Percentiles rank a stretch among this genome's conserved stretches.
Conservation (phyloP, 139 green algal genomes). For the Astrephomene gubernaculifera region DNA sequence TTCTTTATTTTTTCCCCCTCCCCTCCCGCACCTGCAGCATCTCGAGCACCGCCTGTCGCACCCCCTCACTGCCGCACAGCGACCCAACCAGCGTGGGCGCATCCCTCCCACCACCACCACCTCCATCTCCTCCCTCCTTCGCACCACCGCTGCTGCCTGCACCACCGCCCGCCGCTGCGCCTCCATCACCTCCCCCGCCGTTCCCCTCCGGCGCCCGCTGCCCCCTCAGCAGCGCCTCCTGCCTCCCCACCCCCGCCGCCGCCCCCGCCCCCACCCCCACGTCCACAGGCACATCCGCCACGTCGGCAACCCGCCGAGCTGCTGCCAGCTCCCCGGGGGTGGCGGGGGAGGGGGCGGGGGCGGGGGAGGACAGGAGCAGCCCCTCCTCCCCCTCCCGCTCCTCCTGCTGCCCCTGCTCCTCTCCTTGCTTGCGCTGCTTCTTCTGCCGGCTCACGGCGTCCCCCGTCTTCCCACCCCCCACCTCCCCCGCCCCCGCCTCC, state of each 20-base stretch:
- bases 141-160: neutral
- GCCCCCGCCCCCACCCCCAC: neutral
- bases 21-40: conserved; percentile 34
- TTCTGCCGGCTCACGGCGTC: no score
- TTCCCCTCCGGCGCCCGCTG: neutral
- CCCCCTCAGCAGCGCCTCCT: neutral
- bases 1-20: neutral
- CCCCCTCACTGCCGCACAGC: neutral
- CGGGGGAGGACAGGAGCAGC: no score
- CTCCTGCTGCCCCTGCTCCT: neutral
- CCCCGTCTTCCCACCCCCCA: no score
- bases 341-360: no score
- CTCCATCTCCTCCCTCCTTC: neutral
- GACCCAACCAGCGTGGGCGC: neutral
- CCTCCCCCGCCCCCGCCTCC: no score
- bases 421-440: neutral
- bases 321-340: no score
- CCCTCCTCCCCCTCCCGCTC: neutral
- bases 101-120: neutral
- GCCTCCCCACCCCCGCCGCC: neutral
- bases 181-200: neutral
- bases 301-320: no score
- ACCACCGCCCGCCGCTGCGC: neutral
- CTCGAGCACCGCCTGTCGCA: conserved; percentile 1
- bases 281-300: neutral